Percentiles rank a stretch among this genome's conserved stretches.
Conservation (phyloP, 2,329 filamentous ascomycete genomes). For the Diaporthe velutina region DNA sequence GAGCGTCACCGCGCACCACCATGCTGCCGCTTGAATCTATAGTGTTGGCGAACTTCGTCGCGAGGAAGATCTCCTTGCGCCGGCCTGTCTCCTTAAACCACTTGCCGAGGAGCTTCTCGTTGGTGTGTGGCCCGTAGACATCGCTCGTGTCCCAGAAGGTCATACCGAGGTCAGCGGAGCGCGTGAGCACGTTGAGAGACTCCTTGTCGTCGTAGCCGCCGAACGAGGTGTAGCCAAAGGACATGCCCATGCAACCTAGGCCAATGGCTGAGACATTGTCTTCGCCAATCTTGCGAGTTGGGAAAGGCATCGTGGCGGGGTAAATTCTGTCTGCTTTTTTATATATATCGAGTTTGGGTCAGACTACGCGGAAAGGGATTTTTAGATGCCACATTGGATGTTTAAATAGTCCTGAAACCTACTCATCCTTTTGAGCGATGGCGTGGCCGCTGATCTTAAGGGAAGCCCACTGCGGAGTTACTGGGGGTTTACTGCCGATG, state of each 20-base stretch:
- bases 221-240: conserved; percentile 38
- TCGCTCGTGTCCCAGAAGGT: conserved; percentile 42
- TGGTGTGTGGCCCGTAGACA: conserved; percentile 40
- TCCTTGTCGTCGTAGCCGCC: conserved; percentile 39
- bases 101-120: conserved; percentile 57
- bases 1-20: conserved; percentile 43
- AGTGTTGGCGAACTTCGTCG: conserved; percentile 52
- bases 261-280: conserved; percentile 37
- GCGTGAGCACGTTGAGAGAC: conserved; percentile 40
- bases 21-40: conserved; percentile 36
- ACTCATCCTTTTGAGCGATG: background rate
- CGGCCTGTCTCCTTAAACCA: conserved; percentile 58
- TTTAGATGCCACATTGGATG: background rate
- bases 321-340: background rate
- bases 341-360: background rate
- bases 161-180: conserved; percentile 40
- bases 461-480: conserved; percentile 14
- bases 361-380: background rate
- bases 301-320: conserved; percentile 7
- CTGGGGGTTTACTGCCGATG: conserved; percentile 2
- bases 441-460: conserved; percentile 23
- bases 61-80: conserved; percentile 61
- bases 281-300: conserved; percentile 37
- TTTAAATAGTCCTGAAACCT: background rate
- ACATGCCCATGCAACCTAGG: conserved; percentile 40